These are phyloP conservation scores for Polychaeton citri DNA, from an alignment of 2,329 filamentous ascomycete genomes.

Conservation along the genomic window DNA sequence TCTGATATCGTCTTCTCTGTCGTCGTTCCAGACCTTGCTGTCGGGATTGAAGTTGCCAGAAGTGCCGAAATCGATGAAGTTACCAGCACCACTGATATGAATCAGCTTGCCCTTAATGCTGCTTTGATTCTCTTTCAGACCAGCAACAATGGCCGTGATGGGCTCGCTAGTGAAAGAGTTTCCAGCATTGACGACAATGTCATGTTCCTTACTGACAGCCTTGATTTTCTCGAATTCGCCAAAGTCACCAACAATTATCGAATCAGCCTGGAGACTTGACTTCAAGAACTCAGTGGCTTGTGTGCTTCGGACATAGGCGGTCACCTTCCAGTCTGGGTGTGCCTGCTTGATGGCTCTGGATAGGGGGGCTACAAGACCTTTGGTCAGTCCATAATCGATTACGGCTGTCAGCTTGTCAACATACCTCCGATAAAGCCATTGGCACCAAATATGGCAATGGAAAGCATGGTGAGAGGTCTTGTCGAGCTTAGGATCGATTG, in stretches of 20 bases:
- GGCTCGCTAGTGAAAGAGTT: slow-evolving; percentile 2
- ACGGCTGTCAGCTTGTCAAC: background rate
- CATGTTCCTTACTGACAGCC: slow-evolving; percentile 2
- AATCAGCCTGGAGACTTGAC: background rate
- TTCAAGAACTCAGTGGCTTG: slow-evolving; percentile 1
- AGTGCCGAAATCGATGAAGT: slow-evolving; percentile 2
- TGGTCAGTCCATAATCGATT: too few species aligned
- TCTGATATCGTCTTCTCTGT: slow-evolving; percentile 6
- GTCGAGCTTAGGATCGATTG: too few species aligned
- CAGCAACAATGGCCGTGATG: slow-evolving; percentile 1
- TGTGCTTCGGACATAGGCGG: slow-evolving; percentile 1
- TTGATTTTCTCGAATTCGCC: slow-evolving; percentile 1
- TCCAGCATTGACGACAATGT: slow-evolving; percentile 2
- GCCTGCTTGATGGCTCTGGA: slow-evolving; percentile 2
- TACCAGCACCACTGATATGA: slow-evolving; percentile 2
- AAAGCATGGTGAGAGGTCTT: background rate
- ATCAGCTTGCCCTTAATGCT: slow-evolving; percentile 1
- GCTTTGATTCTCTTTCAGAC: background rate
- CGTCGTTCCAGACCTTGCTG: slow-evolving; percentile 3
- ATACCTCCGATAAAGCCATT: background rate
- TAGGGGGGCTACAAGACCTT: slow-evolving; percentile 2
- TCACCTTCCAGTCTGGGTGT: slow-evolving; percentile 1
- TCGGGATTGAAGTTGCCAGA: slow-evolving; percentile 4
- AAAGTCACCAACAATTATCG: slow-evolving; percentile 1
- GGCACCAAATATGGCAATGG: background rate